phyloP scores from a whole-genome alignment of 495 filamentous ascomycete species.

The Penicillium paradoxum region DNA sequence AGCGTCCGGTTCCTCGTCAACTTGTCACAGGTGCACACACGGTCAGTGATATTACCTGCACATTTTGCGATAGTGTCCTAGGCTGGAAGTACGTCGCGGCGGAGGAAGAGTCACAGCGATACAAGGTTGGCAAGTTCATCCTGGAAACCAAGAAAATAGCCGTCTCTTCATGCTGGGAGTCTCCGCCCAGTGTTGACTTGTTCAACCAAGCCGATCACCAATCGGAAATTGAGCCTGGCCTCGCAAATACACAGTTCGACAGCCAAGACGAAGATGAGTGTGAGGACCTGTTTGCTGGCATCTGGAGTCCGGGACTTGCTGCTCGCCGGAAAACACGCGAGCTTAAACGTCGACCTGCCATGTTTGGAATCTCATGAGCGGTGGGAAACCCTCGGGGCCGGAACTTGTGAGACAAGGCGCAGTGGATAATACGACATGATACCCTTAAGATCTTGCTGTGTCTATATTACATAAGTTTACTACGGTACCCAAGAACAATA shows the following conservation, averaged over 20 bases:
- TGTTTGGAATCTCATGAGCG: conserved; percentile 27
- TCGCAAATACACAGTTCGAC: conserved; percentile 65
- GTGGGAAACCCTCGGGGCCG: neutral
- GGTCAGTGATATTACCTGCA: conserved; percentile 51
- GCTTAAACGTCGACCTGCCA: conserved; percentile 27
- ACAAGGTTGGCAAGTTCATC: conserved; percentile 97
- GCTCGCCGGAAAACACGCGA: conserved; percentile 56
- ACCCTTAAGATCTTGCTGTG: neutral
- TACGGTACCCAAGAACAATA: neutral
- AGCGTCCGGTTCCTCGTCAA: conserved; percentile 61
- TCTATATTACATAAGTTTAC: neutral
- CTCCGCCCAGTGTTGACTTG: conserved; percentile 17
- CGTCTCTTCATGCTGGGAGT: conserved; percentile 64
- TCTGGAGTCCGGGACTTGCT: conserved; percentile 73
- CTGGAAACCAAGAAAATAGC: conserved; percentile 76
- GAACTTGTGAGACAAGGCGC: neutral
- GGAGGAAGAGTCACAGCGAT: conserved; percentile 72
- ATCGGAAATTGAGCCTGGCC: conserved; percentile 4
- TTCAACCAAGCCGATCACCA: neutral
- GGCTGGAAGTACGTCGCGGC: conserved; percentile 96
- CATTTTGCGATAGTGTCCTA: conserved; percentile 61
- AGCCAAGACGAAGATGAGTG: conserved; percentile 92
- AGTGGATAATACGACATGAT: conserved; percentile 2
- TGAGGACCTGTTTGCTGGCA: conserved; percentile 84
- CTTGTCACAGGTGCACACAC: conserved; percentile 75